Conservation (phyloP, 148 eudicot genomes). For the Vaccinium macrocarpon region DNA sequence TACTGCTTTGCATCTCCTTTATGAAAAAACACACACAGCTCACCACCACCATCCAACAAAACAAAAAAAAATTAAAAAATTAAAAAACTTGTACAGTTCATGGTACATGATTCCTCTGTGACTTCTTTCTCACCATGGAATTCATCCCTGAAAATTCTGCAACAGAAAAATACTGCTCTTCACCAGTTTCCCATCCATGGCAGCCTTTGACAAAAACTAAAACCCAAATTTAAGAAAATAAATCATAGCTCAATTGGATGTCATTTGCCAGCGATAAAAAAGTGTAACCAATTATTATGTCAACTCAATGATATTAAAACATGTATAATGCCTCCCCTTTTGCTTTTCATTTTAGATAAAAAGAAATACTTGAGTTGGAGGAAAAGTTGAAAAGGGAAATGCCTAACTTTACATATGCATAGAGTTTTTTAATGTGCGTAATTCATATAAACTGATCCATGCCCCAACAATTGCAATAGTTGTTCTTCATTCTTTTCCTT, state of each 20-base stretch:
- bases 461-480: neutral
- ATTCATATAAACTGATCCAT: neutral
- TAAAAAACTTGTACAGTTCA: neutral
- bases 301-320: neutral
- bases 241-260: neutral
- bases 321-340: neutral
- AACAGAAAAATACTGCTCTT: neutral
- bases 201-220: neutral
- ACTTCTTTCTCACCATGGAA: conserved; percentile 3
- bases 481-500: neutral
- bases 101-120: neutral
- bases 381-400: neutral
- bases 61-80: neutral
- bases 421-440: neutral
- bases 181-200: conserved; percentile 4
- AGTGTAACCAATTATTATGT: neutral
- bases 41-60: neutral
- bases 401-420: neutral
- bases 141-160: neutral
- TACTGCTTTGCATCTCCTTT: neutral
- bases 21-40: neutral
- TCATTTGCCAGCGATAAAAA: conserved; percentile 6
- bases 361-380: conserved; percentile 2
- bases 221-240: neutral
- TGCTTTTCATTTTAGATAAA: neutral